Evolutionary conservation across 441 rosid genomes (phyloP).

Genomic region (Syzygium syzygioides): DNA sequence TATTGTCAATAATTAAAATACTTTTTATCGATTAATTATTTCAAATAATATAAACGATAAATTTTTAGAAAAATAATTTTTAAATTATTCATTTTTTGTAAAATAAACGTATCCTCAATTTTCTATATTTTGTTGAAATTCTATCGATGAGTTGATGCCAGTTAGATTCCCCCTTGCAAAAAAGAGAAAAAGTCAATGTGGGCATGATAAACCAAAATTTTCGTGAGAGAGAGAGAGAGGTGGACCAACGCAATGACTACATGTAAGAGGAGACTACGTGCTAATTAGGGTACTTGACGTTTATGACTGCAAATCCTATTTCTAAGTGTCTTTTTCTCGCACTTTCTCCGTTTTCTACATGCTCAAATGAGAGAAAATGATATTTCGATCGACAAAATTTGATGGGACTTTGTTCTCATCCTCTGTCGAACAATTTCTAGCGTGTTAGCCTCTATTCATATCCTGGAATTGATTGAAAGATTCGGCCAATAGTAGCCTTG

Average conservation of each 20-base stretch:
- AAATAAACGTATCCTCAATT: too few relatives aligned
- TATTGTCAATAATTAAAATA: too few relatives aligned
- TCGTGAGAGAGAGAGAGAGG: neutral
- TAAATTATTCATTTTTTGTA: too few relatives aligned
- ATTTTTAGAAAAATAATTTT: too few relatives aligned
- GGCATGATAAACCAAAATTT: neutral
- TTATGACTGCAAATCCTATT: neutral
- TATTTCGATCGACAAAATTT: neutral
- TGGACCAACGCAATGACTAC: neutral
- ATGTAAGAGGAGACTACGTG: neutral
- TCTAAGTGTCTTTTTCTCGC: neutral
- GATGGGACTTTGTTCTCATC: neutral
- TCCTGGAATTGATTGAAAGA: neutral
- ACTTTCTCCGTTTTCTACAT: neutral
- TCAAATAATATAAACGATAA: too few relatives aligned
- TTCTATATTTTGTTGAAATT: too few relatives aligned
- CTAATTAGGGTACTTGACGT: neutral
- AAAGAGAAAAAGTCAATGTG: accelerated
- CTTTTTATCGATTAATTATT: too few relatives aligned
- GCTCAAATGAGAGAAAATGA: neutral
- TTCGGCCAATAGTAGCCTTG: neutral
- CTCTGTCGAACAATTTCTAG: neutral
- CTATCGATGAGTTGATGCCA: neutral
- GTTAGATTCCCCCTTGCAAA: neutral
- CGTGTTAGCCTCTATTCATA: neutral